Conservation (phyloP, 2,329 filamentous ascomycete genomes). For the Nemania diffusa region DNA sequence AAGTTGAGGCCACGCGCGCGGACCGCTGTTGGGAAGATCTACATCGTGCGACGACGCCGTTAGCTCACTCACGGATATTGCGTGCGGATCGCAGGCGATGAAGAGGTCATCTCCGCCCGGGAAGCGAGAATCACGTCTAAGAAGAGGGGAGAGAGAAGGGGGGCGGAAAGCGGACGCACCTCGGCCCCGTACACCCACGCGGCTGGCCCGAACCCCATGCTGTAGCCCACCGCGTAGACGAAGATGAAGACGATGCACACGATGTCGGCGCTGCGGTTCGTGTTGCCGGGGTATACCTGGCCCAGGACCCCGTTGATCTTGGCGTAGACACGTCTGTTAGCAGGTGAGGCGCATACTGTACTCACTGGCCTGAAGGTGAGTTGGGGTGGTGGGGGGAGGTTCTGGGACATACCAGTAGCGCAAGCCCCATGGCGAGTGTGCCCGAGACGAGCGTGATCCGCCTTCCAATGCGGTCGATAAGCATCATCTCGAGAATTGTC, state of each 20-base stretch:
- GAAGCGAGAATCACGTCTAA: too few species aligned
- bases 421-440: constrained; percentile 62
- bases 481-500: constrained; percentile 65
- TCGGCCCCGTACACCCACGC: constrained; percentile 70
- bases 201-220: constrained; percentile 66
- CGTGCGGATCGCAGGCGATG: too few species aligned
- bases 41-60: background rate
- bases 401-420: constrained; percentile 60
- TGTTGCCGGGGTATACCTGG: constrained; percentile 61
- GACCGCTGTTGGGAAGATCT: constrained; percentile 68
- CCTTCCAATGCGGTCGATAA: constrained; percentile 65
- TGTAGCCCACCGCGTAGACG: constrained; percentile 67
- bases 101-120: too few species aligned
- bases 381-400: background rate
- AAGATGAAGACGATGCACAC: constrained; percentile 66
- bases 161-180: constrained; percentile 45
- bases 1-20: constrained; percentile 67
- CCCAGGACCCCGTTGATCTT: constrained; percentile 65
- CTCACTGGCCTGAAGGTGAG: too few species aligned
- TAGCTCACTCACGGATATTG: too few species aligned
- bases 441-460: constrained; percentile 60
- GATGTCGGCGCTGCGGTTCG: constrained; percentile 59
- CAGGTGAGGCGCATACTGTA: background rate
- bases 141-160: background rate
- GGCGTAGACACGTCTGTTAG: background rate